Percentiles rank a stretch among this genome's conserved stretches.
Conservation (phyloP, 768 basidiomycete genomes). For the Pleurotus tuber-regium region DNA sequence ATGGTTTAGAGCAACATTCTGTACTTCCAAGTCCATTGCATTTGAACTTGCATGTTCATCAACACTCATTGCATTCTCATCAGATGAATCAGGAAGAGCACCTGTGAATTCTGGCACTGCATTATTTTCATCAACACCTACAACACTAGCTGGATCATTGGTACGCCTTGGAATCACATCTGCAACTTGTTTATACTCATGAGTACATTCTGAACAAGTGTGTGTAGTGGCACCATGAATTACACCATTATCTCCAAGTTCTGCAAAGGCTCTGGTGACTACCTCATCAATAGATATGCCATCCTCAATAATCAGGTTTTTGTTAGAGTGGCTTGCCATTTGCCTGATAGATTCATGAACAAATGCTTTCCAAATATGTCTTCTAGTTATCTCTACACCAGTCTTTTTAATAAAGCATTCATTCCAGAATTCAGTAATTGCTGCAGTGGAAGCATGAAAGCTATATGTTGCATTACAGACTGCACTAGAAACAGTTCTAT, state of each 20-base stretch:
- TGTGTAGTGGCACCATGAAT: slow-evolving; percentile 8
- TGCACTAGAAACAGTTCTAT: slow-evolving; percentile 13
- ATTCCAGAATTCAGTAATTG: slow-evolving; percentile 16
- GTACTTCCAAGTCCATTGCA: neutral
- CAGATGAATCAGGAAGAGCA: neutral
- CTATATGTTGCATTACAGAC: slow-evolving; percentile 17
- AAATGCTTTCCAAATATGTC: slow-evolving; percentile 20
- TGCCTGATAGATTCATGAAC: slow-evolving; percentile 18
- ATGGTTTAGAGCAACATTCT: neutral
- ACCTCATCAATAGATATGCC: slow-evolving; percentile 9
- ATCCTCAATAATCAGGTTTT: slow-evolving; percentile 3
- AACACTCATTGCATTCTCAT: neutral
- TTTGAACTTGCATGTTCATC: neutral
- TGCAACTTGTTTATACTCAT: slow-evolving; percentile 9
- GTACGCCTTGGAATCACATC: neutral
- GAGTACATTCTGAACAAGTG: slow-evolving; percentile 12
- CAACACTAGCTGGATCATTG: slow-evolving; percentile 1
- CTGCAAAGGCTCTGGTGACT: neutral
- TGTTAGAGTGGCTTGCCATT: slow-evolving; percentile 11
- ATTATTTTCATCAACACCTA: slow-evolving; percentile 7
- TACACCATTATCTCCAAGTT: slow-evolving; percentile 11
- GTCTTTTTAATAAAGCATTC: slow-evolving; percentile 8
- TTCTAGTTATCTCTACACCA: slow-evolving; percentile 5
- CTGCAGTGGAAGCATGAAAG: slow-evolving; percentile 19
- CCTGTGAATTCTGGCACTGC: slow-evolving; percentile 3